Evolutionary conservation across 176 grass and related monocot species (phyloP).

Genomic region (Thalia dealbata): DNA sequence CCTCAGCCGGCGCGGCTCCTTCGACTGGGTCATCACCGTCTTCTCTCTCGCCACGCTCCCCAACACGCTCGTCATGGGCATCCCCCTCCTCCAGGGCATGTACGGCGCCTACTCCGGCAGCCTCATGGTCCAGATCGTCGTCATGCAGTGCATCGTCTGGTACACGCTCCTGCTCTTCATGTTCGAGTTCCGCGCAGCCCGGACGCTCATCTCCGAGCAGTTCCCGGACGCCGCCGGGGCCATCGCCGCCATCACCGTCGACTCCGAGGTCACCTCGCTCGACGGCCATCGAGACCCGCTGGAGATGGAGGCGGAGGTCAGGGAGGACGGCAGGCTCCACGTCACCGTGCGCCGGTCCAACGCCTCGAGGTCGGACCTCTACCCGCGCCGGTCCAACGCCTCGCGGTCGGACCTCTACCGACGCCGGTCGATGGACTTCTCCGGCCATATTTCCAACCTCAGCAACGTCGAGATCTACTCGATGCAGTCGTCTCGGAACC

Average conservation of each 20-base stretch:
- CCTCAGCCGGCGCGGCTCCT: constrained; percentile 46
- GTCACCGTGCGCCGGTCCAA: constrained; percentile 11
- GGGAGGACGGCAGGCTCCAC: constrained; percentile 13
- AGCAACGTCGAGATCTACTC: constrained; percentile 88
- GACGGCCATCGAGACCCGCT: background rate
- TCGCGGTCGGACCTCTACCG: constrained; percentile 6
- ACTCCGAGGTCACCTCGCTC: constrained; percentile 5
- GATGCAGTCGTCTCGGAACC: constrained; percentile 80
- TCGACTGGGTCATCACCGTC: constrained; percentile 96
- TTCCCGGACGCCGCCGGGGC: constrained; percentile 6
- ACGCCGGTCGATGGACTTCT: background rate
- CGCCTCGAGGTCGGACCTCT: constrained; percentile 5
- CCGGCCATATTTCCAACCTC: constrained; percentile 47
- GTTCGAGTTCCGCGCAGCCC: constrained; percentile 18
- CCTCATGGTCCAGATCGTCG: constrained; percentile 96
- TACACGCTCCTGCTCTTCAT: constrained; percentile 98
- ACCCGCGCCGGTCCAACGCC: constrained; percentile 1
- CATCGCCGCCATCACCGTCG: constrained; percentile 11
- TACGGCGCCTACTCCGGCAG: constrained; percentile 70
- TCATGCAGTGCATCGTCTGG: constrained; percentile 98
- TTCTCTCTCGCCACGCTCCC: constrained; percentile 92
- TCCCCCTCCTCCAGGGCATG: constrained; percentile 92
- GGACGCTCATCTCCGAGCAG: constrained; percentile 2
- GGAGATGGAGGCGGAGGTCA: constrained; percentile 7
- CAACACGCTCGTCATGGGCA: constrained; percentile 98